A percentile compares a stretch with the other conserved stretches of the same genome.
phyloP scores from a whole-genome alignment of 2,329 filamentous ascomycete genomes.

The Claviceps paspali region DNA sequence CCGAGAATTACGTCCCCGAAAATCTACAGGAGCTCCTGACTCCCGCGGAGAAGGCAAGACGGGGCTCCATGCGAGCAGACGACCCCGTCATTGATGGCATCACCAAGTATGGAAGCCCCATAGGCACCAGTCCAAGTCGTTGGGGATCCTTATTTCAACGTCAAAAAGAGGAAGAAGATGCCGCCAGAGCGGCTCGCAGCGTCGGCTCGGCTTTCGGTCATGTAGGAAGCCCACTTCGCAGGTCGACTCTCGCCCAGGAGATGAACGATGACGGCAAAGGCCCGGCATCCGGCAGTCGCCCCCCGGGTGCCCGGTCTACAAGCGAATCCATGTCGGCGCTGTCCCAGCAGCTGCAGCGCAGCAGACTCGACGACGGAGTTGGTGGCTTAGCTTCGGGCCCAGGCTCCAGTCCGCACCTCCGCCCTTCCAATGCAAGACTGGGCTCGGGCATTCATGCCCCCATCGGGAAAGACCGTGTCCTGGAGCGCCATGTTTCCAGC shows the following conservation, averaged over 20 bases:
- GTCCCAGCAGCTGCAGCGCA: slow-evolving; percentile 47
- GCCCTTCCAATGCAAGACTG: slow-evolving; percentile 29
- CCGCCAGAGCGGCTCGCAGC: slow-evolving; percentile 20
- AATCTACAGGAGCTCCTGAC: slow-evolving; percentile 51
- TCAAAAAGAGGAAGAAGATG: slow-evolving; percentile 42
- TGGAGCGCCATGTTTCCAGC: slow-evolving; percentile 45
- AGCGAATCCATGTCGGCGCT: slow-evolving; percentile 42
- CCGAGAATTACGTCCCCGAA: slow-evolving; percentile 54
- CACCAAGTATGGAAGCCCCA: slow-evolving; percentile 46
- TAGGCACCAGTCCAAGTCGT: slow-evolving; percentile 42
- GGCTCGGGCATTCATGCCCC: slow-evolving; percentile 23
- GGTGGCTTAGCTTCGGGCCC: slow-evolving; percentile 15
- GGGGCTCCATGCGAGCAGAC: slow-evolving; percentile 41
- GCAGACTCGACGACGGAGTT: slow-evolving; percentile 31
- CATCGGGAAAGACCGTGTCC: slow-evolving; percentile 26
- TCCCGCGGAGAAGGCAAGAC: slow-evolving; percentile 49
- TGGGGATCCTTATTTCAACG: slow-evolving; percentile 47
- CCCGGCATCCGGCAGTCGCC: slow-evolving; percentile 23
- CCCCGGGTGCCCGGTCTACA: slow-evolving; percentile 23
- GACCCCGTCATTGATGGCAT: slow-evolving; percentile 30
- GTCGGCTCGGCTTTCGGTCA: slow-evolving; percentile 45
- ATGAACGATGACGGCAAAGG: slow-evolving; percentile 23
- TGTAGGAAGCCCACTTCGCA: slow-evolving; percentile 49
- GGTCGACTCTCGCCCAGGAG: slow-evolving; percentile 43
- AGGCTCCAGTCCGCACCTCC: slow-evolving; percentile 32